Percentiles rank a stretch among this genome's conserved stretches.
phyloP scores from a whole-genome alignment of 768 basidiomycete genomes.

The Tubosaeta sp. region DNA sequence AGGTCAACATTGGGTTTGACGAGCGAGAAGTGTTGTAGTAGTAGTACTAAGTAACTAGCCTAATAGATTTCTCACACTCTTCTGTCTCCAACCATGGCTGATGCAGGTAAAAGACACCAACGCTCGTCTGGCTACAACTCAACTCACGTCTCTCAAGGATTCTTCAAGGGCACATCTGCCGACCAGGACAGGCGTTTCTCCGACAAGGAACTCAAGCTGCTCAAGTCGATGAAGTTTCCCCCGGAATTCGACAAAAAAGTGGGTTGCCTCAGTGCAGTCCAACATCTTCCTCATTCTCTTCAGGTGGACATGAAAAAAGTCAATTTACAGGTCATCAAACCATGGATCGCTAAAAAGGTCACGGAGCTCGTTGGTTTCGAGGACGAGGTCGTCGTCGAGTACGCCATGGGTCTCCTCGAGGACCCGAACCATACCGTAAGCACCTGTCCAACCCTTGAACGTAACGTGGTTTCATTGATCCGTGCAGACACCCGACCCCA shows the following conservation, averaged over 20 bases:
- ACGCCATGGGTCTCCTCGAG: constrained; percentile 91
- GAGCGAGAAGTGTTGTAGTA: constrained; percentile 28
- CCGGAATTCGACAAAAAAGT: constrained; percentile 86
- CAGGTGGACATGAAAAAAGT: constrained; percentile 96
- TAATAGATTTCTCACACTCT: constrained; percentile 21
- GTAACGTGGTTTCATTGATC: neutral
- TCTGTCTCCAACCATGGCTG: constrained; percentile 44
- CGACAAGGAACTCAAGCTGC: constrained; percentile 88
- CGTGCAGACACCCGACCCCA: constrained; percentile 78
- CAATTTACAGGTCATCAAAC: constrained; percentile 84
- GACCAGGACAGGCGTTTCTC: constrained; percentile 92
- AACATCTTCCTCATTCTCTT: neutral
- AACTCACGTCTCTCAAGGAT: constrained; percentile 42
- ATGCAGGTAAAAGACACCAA: constrained; percentile 41
- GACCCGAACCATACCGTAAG: constrained; percentile 79
- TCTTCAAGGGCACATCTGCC: constrained; percentile 88
- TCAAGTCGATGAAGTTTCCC: constrained; percentile 90
- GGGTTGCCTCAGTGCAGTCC: constrained; percentile 2
- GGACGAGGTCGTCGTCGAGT: constrained; percentile 96
- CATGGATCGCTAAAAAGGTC: constrained; percentile 94
- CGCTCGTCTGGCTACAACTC: constrained; percentile 7
- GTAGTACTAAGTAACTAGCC: neutral
- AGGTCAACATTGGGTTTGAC: constrained; percentile 29
- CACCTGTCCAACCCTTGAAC: neutral
- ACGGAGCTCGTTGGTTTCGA: constrained; percentile 89